phyloP scores from a whole-genome alignment of 148 eudicot species.

The Rhododendron molle region DNA sequence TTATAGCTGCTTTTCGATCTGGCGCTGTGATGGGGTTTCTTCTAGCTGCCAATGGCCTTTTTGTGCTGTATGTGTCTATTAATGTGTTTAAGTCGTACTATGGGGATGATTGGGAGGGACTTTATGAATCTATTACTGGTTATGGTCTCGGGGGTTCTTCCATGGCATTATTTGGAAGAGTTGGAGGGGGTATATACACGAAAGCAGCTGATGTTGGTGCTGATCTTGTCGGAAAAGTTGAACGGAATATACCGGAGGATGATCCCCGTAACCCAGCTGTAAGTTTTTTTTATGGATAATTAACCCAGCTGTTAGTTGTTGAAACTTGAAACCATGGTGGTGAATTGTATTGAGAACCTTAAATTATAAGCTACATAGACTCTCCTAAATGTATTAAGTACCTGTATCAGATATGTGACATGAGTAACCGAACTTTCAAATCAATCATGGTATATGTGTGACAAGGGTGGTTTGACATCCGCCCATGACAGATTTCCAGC shows the following conservation, averaged over 20 bases:
- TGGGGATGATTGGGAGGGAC: slow-evolving; percentile 21
- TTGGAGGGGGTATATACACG: slow-evolving; percentile 18
- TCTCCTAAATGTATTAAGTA: neutral
- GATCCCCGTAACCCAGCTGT: slow-evolving; percentile 21
- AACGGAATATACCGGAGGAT: slow-evolving; percentile 13
- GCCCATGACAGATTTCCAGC: neutral
- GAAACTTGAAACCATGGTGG: neutral
- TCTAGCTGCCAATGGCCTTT: slow-evolving; percentile 20
- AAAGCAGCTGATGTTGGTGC: slow-evolving; percentile 21
- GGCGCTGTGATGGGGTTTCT: slow-evolving; percentile 22
- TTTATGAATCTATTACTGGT: slow-evolving; percentile 16
- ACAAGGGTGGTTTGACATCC: neutral
- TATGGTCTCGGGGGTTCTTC: slow-evolving; percentile 20
- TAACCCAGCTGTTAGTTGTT: slow-evolving; percentile 9
- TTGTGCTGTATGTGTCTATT: slow-evolving; percentile 9
- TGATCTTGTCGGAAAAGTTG: slow-evolving; percentile 15
- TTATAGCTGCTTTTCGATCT: slow-evolving; percentile 13
- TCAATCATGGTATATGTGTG: neutral
- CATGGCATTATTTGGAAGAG: slow-evolving; percentile 12
- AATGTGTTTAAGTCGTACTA: slow-evolving; percentile 12
- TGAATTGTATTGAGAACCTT: neutral
- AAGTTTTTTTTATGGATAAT: neutral
- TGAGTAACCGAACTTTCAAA: neutral
- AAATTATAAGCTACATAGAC: neutral
- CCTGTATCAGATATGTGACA: neutral